Percentiles rank a stretch among this genome's conserved stretches.
Evolutionary conservation across 306 rosid species (phyloP).

Genomic region (Dryas alaskensis): DNA sequence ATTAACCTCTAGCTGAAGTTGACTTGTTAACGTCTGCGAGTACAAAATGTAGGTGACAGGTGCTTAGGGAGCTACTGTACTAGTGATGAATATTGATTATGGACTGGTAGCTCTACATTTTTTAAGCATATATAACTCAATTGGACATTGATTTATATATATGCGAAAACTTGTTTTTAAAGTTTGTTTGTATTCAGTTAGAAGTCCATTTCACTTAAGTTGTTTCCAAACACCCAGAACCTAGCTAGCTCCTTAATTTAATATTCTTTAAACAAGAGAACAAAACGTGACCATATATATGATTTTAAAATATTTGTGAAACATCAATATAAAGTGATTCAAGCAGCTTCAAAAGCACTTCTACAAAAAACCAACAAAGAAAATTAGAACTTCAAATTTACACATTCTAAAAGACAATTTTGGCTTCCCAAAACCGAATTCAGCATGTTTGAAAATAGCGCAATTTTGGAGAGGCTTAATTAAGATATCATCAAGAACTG

Average conservation of each 20-base stretch:
- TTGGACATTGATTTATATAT: not conserved
- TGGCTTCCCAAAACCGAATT: not conserved
- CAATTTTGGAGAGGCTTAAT: not conserved
- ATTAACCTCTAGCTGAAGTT: not conserved
- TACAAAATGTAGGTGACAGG: conserved; percentile 15
- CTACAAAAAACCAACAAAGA: not conserved
- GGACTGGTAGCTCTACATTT: not conserved
- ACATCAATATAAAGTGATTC: not conserved
- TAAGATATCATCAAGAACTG: too few relatives aligned
- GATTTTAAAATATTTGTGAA: not conserved
- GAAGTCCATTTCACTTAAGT: conserved; percentile 31
- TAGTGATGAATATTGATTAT: conserved; percentile 3
- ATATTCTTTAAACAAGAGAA: not conserved
- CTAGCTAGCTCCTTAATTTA: not conserved
- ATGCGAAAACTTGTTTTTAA: conserved; percentile 17
- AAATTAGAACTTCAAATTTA: not conserved
- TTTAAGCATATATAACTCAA: not conserved
- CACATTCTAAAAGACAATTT: not conserved
- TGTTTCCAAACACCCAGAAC: conserved; percentile 12
- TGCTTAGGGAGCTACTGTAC: conserved; percentile 6
- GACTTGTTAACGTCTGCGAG: conserved; percentile 8
- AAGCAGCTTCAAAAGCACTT: conserved; percentile 13
- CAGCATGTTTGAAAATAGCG: not conserved
- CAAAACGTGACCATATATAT: conserved; percentile 8
- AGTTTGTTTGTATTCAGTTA: conserved; percentile 26